These are phyloP conservation scores for Rhytidhysteron rufulum DNA, from an alignment of 2,329 filamentous ascomycete genomes.

Conservation along the genomic window DNA sequence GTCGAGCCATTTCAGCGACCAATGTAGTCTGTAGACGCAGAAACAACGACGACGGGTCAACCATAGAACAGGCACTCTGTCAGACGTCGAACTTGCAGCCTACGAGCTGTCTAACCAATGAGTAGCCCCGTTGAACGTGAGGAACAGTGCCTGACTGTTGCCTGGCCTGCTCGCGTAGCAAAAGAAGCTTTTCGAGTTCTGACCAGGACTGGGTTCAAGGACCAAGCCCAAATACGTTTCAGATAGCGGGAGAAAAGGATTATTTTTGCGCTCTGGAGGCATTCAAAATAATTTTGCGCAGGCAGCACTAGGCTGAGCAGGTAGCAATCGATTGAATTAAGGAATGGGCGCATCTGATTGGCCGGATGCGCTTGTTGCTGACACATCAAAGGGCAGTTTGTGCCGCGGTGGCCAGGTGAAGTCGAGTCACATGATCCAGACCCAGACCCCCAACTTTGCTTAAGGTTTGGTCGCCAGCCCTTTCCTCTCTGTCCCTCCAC, in stretches of 20 bases:
- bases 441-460: conserved; percentile 5
- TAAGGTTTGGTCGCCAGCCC: conserved; percentile 6
- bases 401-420: conserved; percentile 4
- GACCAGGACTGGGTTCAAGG: conserved; percentile 4
- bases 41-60: too few relatives aligned
- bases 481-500: conserved; percentile 9
- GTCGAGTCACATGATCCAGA: neutral
- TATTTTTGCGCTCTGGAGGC: conserved; percentile 15
- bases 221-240: conserved; percentile 13
- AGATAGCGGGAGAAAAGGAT: conserved; percentile 4
- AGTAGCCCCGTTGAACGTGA: too few relatives aligned
- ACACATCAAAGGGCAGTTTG: conserved; percentile 4
- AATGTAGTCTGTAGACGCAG: too few relatives aligned
- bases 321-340: conserved; percentile 3
- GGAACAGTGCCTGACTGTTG: conserved; percentile 1
- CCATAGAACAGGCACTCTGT: too few relatives aligned
- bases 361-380: conserved; percentile 9
- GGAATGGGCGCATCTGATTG: neutral
- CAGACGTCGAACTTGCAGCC: too few relatives aligned
- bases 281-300: conserved; percentile 13
- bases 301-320: conserved; percentile 30
- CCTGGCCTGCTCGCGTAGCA: conserved; percentile 2
- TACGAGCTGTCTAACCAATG: too few relatives aligned
- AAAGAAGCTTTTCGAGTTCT: conserved; percentile 7
- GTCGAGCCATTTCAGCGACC: too few relatives aligned